Percentiles rank a stretch among this genome's conserved stretches.
Conservation (phyloP, 768 basidiomycete species). For the Suillus weaverae region DNA sequence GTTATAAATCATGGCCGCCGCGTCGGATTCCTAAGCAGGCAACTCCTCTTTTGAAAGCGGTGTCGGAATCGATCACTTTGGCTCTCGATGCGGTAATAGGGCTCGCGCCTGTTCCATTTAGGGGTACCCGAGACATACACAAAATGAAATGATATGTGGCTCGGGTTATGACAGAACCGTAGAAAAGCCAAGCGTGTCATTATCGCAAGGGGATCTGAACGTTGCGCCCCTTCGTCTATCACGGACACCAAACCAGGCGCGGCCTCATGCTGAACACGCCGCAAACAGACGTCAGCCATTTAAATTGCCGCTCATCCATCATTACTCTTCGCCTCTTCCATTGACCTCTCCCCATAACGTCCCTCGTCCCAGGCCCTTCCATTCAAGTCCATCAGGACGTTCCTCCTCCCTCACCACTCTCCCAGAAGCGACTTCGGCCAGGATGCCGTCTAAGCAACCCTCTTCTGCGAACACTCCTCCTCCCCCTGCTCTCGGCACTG, state of each 20-base stretch:
- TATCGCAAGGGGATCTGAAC: conserved; percentile 25
- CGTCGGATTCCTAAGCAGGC: background rate
- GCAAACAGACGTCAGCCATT: conserved; percentile 31
- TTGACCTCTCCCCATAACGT: conserved; percentile 21
- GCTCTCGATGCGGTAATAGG: background rate
- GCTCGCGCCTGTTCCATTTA: conserved; percentile 26
- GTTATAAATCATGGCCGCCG: background rate
- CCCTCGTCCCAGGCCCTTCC: conserved; percentile 23
- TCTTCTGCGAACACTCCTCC: conserved; percentile 43
- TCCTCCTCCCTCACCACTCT: conserved; percentile 11
- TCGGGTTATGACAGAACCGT: conserved; percentile 22
- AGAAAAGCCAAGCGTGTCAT: conserved; percentile 31
- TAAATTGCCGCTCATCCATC: conserved; percentile 30
- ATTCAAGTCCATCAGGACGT: conserved; percentile 26
- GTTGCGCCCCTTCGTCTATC: conserved; percentile 33
- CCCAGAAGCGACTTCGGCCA: conserved; percentile 15
- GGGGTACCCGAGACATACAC: conserved; percentile 17
- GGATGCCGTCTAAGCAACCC: conserved; percentile 35
- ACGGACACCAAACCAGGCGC: conserved; percentile 32
- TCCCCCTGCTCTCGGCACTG: conserved; percentile 61
- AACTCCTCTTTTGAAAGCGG: conserved; percentile 1
- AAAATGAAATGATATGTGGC: conserved; percentile 32
- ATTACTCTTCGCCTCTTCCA: conserved; percentile 27
- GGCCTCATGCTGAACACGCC: conserved; percentile 39
- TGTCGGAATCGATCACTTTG: conserved; percentile 5